Base-by-base conservation (phyloP, 2,329 filamentous ascomycete genomes). In the Hypoxylon rubiginosum region DNA sequence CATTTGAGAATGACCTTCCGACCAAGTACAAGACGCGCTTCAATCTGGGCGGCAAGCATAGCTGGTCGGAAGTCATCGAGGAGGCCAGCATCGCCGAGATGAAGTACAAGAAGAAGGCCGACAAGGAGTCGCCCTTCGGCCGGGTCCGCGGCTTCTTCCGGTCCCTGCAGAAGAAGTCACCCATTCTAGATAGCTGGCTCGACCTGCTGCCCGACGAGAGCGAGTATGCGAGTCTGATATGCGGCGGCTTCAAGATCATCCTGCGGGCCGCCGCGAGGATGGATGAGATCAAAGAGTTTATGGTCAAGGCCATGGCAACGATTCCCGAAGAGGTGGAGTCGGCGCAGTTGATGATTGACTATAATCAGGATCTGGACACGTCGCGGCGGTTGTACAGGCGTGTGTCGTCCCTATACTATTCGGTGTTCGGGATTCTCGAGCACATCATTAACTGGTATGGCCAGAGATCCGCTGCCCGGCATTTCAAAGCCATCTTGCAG, bases 281-380 rank as follows among this genome's bases (percentile, higher is more conserved):
- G 63, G 54, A 62, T 36, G 58, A 66, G 39, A 58, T 66, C 49
- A 66, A 54, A 19, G 58, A 62, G 43, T 66, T 55, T 32, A 51
- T 62, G 17, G 21, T 66, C 17, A 46, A 41, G 43, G 54, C 58
- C 17, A 30, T 66, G 53, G 63, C 58, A 30, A 52, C 53, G 4
- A 66, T 66, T 5, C 63, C 63, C 1, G 63, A 62, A 7, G 63
- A 66, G 58, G 24, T 66, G 21, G 63, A 62, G 19, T 51, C 36
- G 41, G 63, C 63, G 11, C 58, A 62, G 32, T 55, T 66, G 17
- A 39, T 66, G 19, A 62, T 62, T 11, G 53, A 66, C 32, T 66
- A 66, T 26, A 62, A 58, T 21, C 13, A 39, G 32, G 63, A 52
- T 34, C 21, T 54, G 26, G 63, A 66, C 21, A 62, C 19, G 53